phyloP scores from a whole-genome alignment of 176 grass and related monocot species.

The Triticum aestivum region IWGSC_CS_RefSeq_v2.1 NC_057807.1:126099544-126100043 shows the following conservation, averaged over 20 bases:
- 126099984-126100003: slow-evolving; percentile 13
- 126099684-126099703: background rate
- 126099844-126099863: slow-evolving; percentile 53
- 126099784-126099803: background rate
- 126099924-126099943: slow-evolving; percentile 90
- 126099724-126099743: background rate
- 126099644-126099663: background rate
- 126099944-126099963: slow-evolving; percentile 98
- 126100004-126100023: background rate
- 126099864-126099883: slow-evolving; percentile 79
- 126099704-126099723: background rate
- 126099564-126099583: background rate
- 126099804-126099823: background rate
- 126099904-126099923: slow-evolving; percentile 92
- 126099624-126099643: background rate
- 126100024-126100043: background rate
- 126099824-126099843: background rate
- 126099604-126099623: background rate
- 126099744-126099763: background rate
- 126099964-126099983: slow-evolving; percentile 95
- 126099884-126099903: slow-evolving; percentile 95
- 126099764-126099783: background rate
- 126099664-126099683: background rate
- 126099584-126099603: background rate
- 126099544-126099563: background rate